Evolutionary conservation across 83 land plant species (phyloP).

Genomic region (Thuja plicata): DNA sequence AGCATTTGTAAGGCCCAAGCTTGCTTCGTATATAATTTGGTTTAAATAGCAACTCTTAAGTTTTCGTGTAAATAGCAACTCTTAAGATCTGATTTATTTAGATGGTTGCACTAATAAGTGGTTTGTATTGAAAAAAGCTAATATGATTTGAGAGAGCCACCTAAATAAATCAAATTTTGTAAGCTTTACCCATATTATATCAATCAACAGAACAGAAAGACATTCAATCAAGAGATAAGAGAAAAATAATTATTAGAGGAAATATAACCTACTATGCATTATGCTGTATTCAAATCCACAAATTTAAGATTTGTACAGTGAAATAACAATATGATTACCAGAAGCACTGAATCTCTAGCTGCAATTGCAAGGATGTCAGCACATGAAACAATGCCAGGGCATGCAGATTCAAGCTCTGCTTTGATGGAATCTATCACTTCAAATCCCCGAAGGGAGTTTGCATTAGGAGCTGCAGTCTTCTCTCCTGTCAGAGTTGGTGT

Average conservation of each 20-base stretch:
- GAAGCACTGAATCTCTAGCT: slow-evolving; percentile 19
- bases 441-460: slow-evolving; percentile 25
- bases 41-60: too few species aligned
- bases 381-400: slow-evolving; percentile 25
- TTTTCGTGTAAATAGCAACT: too few species aligned
- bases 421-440: slow-evolving; percentile 28
- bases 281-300: background rate
- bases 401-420: slow-evolving; percentile 19
- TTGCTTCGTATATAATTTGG: background rate
- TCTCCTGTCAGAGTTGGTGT: slow-evolving; percentile 21
- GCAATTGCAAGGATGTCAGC: slow-evolving; percentile 19
- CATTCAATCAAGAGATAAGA: background rate
- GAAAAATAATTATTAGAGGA: background rate
- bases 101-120: too few species aligned
- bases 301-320: background rate
- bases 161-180: too few species aligned
- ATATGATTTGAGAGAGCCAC: too few species aligned
- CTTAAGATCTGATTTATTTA: too few species aligned
- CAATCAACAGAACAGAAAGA: background rate
- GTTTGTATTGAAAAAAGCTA: background rate
- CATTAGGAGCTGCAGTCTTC: slow-evolving; percentile 25
- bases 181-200: background rate
- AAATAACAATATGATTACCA: slow-evolving; percentile 4
- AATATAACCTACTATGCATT: background rate
- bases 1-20: background rate